phyloP scores from a whole-genome alignment of 768 basidiomycete genomes.

The Hypsizygus marmoreus region DNA sequence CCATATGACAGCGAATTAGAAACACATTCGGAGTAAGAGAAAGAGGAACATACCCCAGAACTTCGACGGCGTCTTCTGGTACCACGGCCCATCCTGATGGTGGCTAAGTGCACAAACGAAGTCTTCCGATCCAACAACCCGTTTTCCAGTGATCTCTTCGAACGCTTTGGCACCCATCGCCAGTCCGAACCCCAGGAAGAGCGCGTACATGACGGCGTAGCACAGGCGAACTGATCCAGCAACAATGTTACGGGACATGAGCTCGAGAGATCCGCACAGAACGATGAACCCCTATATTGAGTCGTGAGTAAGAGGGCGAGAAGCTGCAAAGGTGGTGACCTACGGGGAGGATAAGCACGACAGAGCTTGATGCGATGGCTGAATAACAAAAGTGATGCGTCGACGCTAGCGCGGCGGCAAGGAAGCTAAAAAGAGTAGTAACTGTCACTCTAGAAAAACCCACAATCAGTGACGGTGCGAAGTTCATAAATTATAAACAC shows the following conservation, averaged over 20 bases:
- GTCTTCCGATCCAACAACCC: slow-evolving; percentile 55
- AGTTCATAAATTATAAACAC: slow-evolving; percentile 18
- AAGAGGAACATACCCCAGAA: slow-evolving; percentile 62
- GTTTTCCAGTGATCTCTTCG: slow-evolving; percentile 49
- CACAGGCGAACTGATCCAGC: slow-evolving; percentile 83
- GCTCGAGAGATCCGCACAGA: slow-evolving; percentile 72
- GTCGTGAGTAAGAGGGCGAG: slow-evolving; percentile 14
- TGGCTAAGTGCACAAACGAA: slow-evolving; percentile 63
- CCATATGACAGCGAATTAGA: background rate
- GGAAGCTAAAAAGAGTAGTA: slow-evolving; percentile 76
- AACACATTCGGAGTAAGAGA: background rate
- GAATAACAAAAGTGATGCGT: slow-evolving; percentile 78
- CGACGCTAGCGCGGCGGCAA: slow-evolving; percentile 72
- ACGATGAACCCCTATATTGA: slow-evolving; percentile 59
- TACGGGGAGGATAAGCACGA: slow-evolving; percentile 81
- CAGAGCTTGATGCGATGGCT: slow-evolving; percentile 72
- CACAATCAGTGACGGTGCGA: background rate
- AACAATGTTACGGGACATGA: slow-evolving; percentile 80
- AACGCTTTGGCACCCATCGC: slow-evolving; percentile 78
- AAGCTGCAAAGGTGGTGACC: slow-evolving; percentile 18
- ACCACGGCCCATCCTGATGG: slow-evolving; percentile 65
- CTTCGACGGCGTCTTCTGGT: slow-evolving; percentile 65
- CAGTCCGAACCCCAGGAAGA: slow-evolving; percentile 79
- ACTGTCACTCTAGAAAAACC: slow-evolving; percentile 62
- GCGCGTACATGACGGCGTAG: slow-evolving; percentile 78